Base-by-base conservation (phyloP, 2,329 filamentous ascomycete genomes). In the Sporothrix curviconia region DNA sequence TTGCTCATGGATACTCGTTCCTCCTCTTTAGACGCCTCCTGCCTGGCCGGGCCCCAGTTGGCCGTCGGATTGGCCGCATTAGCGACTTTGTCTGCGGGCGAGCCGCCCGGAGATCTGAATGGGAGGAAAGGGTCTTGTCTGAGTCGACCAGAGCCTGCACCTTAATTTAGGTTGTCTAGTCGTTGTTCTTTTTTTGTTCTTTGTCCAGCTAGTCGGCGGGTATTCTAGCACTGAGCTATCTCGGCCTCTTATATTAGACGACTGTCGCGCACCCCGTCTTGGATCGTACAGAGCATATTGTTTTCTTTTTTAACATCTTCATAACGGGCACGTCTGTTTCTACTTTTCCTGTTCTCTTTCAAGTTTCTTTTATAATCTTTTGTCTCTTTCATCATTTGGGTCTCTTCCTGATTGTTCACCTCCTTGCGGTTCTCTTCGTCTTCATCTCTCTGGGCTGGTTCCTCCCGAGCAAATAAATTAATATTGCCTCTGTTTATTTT, bases 81-180 rank as follows among this genome's bases (percentile, higher is more conserved):
- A 39, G 37, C 22, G 9, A 22, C 14, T 42, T 30, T 17, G 7
- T 46, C 17, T 40, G 43, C 52, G 14, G 46, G 52, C 57, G 54
- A 51, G 58, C 58, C 58, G 58, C 58, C 54, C 15, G 46, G n/a
- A 47, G 15, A 50, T 37, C 24, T 22, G 7, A n/a, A n/a, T 30
- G 43, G 49, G 17, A 24, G 14, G 9, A n/a, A 34, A 3, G 22
- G 49, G 30, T 17, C 28, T 12, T 17, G 37, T 34, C 40, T 37
- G 28, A 47, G 49, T 40, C 15, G 28, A 12, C 40, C 15, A 17
- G 37, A 17, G 44, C 25, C 24, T 49, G 54, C n/a, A 34, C 44
- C 55, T 57, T 57, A 52, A 44, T 52, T 57, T 51, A 44, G 46
- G 30, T 42, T 25, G 24, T 6, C 28, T 32, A 11, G 17, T 25